Evolutionary conservation across 148 eudicot species (phyloP).

Genomic region (Diospyros kaki): DNA sequence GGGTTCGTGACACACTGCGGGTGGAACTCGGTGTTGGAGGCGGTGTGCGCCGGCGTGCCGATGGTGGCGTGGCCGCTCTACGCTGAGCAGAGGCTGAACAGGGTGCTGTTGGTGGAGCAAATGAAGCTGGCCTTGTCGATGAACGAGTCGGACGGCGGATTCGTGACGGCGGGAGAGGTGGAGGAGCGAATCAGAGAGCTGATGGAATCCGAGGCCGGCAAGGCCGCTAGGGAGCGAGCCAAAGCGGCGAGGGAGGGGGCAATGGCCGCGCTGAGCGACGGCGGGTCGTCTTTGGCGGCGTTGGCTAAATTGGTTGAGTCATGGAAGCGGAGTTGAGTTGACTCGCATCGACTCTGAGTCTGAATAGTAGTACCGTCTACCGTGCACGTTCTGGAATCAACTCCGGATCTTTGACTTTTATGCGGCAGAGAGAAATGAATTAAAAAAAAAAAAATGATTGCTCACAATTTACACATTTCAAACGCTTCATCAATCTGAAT

Average conservation of each 20-base stretch:
- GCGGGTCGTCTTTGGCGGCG: slow-evolving; percentile 22
- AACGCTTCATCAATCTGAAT: too few relatives aligned
- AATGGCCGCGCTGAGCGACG: slow-evolving; percentile 14
- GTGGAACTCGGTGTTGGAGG: slow-evolving; percentile 57
- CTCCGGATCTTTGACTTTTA: too few relatives aligned
- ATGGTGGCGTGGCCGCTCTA: slow-evolving; percentile 56
- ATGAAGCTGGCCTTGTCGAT: slow-evolving; percentile 32
- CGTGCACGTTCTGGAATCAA: too few relatives aligned
- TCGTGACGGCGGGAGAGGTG: slow-evolving; percentile 32
- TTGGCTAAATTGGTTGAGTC: slow-evolving; percentile 23
- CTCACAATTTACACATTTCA: too few relatives aligned
- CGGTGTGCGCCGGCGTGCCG: slow-evolving; percentile 38
- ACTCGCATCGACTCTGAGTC: neutral
- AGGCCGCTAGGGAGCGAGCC: slow-evolving; percentile 13
- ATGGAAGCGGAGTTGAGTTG: slow-evolving; percentile 14
- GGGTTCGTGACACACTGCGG: slow-evolving; percentile 45
- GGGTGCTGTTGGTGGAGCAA: slow-evolving; percentile 39
- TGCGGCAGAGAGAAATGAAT: too few relatives aligned
- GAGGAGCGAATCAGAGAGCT: slow-evolving; percentile 39
- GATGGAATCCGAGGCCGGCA: slow-evolving; percentile 18
- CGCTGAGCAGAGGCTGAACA: slow-evolving; percentile 45
- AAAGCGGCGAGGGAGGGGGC: slow-evolving; percentile 15
- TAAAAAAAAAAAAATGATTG: too few relatives aligned
- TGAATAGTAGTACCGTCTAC: too few relatives aligned
- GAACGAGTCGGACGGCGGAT: slow-evolving; percentile 29